These are phyloP conservation scores for Aspergillus diversus DNA, from an alignment of 495 filamentous ascomycete species.

Conservation along the genomic window DNA sequence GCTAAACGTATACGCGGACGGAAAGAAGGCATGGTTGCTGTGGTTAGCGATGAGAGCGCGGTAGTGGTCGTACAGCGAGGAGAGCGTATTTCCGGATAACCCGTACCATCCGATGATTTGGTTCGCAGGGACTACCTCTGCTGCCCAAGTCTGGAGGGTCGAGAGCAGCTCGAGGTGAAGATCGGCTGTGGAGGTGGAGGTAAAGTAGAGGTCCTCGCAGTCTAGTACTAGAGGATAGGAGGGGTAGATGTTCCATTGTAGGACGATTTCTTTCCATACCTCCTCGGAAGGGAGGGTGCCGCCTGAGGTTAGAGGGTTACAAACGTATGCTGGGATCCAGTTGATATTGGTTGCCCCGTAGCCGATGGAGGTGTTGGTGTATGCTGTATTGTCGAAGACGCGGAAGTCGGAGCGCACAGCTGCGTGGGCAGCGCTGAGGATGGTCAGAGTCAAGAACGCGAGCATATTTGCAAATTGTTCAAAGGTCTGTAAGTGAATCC, in stretches of 20 bases:
- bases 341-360: not conserved
- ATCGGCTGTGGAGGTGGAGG: conserved; percentile 1
- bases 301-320: not conserved
- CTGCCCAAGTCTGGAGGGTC: not conserved
- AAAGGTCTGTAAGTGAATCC: no score
- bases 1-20: conserved; percentile 4
- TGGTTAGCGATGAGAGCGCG: conserved; percentile 4
- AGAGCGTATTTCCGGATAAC: not conserved
- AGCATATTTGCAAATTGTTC: no score
- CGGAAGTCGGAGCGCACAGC: conserved; percentile 4
- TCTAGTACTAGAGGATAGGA: not conserved
- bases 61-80: conserved; percentile 6
- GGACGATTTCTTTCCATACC: not conserved
- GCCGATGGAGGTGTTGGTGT: conserved; percentile 7
- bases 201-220: not conserved
- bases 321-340: conserved; percentile 4
- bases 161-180: conserved; percentile 1
- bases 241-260: conserved; percentile 1
- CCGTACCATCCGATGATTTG: conserved; percentile 4
- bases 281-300: not conserved
- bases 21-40: conserved; percentile 1
- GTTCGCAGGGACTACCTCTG: not conserved
- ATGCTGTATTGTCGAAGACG: not conserved
- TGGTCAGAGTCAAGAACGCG: not conserved
- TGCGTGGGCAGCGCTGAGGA: not conserved